A percentile compares a stretch with the other conserved stretches of the same genome.
phyloP scores from a whole-genome alignment of 1,139 yeast species.

The Kluyveromyces sp. region DNA sequence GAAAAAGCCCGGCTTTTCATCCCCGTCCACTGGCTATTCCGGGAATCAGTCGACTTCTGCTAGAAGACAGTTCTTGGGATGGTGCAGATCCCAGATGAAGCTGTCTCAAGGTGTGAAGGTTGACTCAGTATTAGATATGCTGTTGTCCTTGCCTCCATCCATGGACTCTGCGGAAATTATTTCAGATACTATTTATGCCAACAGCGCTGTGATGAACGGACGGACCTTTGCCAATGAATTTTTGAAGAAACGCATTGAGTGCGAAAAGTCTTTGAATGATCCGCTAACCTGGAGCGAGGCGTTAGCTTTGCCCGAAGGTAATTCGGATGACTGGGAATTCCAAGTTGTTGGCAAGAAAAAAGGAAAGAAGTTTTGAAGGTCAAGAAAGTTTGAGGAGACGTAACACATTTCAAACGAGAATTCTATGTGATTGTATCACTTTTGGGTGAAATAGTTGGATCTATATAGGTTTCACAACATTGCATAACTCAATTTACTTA shows the following conservation, averaged over 20 bases:
- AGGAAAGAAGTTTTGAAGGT: conserved; percentile 36
- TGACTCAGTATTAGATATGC: conserved; percentile 72
- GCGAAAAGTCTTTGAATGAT: conserved; percentile 54
- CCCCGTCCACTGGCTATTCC: conserved; percentile 31
- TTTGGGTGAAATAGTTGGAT: neutral
- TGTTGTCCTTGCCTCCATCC: conserved; percentile 70
- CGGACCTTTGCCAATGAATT: conserved; percentile 90
- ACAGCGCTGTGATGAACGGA: conserved; percentile 91
- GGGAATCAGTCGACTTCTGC: conserved; percentile 33
- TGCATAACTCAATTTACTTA: neutral
- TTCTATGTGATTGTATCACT: neutral
- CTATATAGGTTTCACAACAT: neutral
- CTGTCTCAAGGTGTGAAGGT: conserved; percentile 68
- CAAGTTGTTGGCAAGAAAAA: conserved; percentile 65
- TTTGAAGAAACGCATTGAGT: conserved; percentile 64
- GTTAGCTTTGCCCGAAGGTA: conserved; percentile 43
- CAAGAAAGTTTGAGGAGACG: too few relatives aligned
- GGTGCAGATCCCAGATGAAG: conserved; percentile 77
- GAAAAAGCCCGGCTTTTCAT: conserved; percentile 29
- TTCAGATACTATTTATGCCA: conserved; percentile 85
- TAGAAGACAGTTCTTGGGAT: conserved; percentile 65
- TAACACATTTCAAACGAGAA: neutral
- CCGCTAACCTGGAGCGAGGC: conserved; percentile 66
- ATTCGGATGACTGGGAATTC: conserved; percentile 78
- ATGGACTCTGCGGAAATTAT: conserved; percentile 76